Evolutionary conservation across 345 rosid species (phyloP), one percentile per base, ranked within the genome.

Genomic region (Geranium rotundifolium): DNA sequence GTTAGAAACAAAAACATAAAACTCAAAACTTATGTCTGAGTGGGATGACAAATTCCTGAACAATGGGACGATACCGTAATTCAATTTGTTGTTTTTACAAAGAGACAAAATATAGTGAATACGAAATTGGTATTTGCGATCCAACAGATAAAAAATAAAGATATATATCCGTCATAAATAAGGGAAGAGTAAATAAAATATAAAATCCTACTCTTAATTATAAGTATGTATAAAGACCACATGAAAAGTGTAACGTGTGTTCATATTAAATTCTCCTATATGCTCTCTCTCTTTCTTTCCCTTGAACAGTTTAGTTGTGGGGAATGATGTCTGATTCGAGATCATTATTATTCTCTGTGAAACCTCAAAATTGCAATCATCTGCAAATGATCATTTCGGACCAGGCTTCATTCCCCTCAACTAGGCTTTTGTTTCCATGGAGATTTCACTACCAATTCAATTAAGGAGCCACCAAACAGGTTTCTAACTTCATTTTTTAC

Each of bases 321-420:
- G 80, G 89, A 76, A 73, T 81, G 93, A 78, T 64, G 93, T 78
- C 82, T 89, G 90, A 87, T 76, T 76, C 96, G 96, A 88, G 71
- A 76, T 72, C 83, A 73, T 77, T 81, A 73, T 77, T 81, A 23
- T 23, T 23, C 79, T 62, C 64, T 50, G 61, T 49, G 20, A 52
- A 61, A 62, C 46, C 41, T 60, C 27, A 17, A 49, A 23, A 2
- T 23, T 23, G 4, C 19, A 17, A 63, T 17, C 46, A 4, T 12
- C 2, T 72, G 75, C 2, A 4, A 72, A 73, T 72, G n/a, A 23
- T 23, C 89, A 76, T 82, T 74, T 87, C 95, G 96, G 89, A 89
- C 96, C 96, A 87, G 96, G 89, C 91, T 83, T 85, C 95, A 87
- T 89, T 87, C 95, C 96, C 88, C 91, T 74, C 85, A 83, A 78